Evolutionary conservation across 345 rosid species (phyloP).

Genomic region (Populus euphratica): DNA sequence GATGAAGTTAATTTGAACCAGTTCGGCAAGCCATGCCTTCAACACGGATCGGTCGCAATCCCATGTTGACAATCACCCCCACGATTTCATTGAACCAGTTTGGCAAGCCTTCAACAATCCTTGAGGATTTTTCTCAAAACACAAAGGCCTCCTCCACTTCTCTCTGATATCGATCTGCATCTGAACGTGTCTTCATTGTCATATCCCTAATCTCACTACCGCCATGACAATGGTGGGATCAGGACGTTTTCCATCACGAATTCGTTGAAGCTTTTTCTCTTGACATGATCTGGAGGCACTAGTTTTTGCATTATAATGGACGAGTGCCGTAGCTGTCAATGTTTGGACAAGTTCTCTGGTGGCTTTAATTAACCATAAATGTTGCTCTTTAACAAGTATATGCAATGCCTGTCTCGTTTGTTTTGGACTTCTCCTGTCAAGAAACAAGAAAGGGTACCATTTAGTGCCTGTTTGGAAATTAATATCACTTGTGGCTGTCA

Average conservation of each 20-base stretch:
- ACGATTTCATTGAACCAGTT: too few species aligned
- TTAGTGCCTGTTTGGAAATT: too few species aligned
- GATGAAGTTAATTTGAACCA: background rate
- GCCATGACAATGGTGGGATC: constrained; percentile 4
- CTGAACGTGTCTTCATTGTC: background rate
- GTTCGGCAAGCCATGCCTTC: too few species aligned
- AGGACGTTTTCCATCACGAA: background rate
- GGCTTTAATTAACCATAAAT: background rate
- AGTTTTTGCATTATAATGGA: background rate
- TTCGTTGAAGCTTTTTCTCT: background rate
- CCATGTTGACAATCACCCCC: too few species aligned
- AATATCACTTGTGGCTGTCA: too few species aligned
- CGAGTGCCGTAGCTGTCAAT: background rate
- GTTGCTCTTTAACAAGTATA: constrained; percentile 1
- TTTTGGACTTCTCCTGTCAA: background rate
- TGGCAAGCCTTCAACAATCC: too few species aligned
- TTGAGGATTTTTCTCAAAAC: background rate
- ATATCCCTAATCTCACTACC: background rate
- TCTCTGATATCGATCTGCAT: background rate
- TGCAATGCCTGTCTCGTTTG: background rate
- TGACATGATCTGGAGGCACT: too few species aligned
- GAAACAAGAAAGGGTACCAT: background rate
- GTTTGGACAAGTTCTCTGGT: constrained; percentile 10
- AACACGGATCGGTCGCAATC: too few species aligned
- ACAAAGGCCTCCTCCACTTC: background rate